Evolutionary conservation across 2,329 filamentous ascomycete genomes (phyloP), one percentile per base, ranked within the genome.

Genomic region (Xylaria sp.): DNA sequence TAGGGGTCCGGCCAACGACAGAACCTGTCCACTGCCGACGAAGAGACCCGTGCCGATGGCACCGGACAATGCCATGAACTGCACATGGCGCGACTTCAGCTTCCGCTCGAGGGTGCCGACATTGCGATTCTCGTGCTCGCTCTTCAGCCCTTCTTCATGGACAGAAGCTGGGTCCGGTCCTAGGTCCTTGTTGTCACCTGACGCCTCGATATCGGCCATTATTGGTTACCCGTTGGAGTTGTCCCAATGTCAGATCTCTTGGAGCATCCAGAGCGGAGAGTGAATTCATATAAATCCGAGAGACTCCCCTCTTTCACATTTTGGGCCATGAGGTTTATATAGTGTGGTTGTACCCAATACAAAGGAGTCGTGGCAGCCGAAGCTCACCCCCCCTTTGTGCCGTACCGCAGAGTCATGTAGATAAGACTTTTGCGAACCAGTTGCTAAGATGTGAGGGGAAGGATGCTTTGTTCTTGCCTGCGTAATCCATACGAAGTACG

Each of bases 21-120:
- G 66, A 4, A 76, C 73, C 59, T 76, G 76, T 2, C 77, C 76
- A 55, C 73, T 77, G 34, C 76, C 76, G 42, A 79, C 69, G 61
- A 79, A 79, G 9, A 79, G 71, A 0, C 77, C 76, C 1, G 76
- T 78, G 13, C 77, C 76, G 46, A 79, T 79, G 42, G 76, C 76
- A 52, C 78, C 78, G 47, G 76, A 78, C 13, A 80, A 78, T 46
- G 77, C 77, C 76, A 80, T 80, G 59, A 80, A 76, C 64, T 80
- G 78, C 19, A 80, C 78, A 61, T 66, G 65, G 2, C 65, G 61
- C 30, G 76, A 74, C 58, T 76, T 76, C 62, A 77, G 72, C 52
- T 64, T 69, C 4, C 74, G 71, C 0, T 76, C 70, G 10, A 76
- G 72, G 1, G 70, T 74, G 34, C 74, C 74, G 16, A 74, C 57